Base-by-base conservation (phyloP, 805 yeast genomes). In the Candida michaelii region DNA sequence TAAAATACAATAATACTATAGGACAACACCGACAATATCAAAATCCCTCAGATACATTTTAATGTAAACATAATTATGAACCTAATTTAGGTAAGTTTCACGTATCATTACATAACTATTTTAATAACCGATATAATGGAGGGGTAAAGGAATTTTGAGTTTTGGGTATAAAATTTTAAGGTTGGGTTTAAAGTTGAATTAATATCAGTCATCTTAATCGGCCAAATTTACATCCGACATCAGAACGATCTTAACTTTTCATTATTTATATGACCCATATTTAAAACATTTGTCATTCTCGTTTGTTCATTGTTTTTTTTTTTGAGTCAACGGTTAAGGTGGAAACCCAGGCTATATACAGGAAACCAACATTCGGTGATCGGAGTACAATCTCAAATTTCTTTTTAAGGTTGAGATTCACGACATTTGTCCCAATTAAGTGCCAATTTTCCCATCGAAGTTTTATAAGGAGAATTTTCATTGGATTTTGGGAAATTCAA, bases 291-390 rank as follows among this genome's bases (percentile, higher is more conserved):
- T 21, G 8, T 8, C 23, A 21, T 21, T 21, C 23, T 21, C 23
- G 8, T 21, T 21, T 21, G 8, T 21, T 21, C 23, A 6, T 21
- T 21, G 23, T 21, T 21, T 21, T 21, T 21, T 25, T 25, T 25
- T 25, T 5, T 25, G 7, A 25, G 29, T 25, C 25, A 31, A 31
- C 35, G 35, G 35, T 31, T 31, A 9, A n/a, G 21, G 10, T 14
- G 25, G 17, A 17, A 31, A 12, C 12, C 5, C 7, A n/a, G 29
- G 4, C 4, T 31, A 12, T 24, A 21, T 34, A 13, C 37, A 34
- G 37, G 37, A 34, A 12, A n/a, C 37, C 37, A 34, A 34, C 37
- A 34, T 34, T 34, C 37, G 37, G 37, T 34, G 37, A 34, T 34
- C 37, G 37, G 37, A 34, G 37, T 34, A 34, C 14, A 34, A 27